phyloP scores from a whole-genome alignment of 305 asterid genomes.

The Solanum hybrid region DNA sequence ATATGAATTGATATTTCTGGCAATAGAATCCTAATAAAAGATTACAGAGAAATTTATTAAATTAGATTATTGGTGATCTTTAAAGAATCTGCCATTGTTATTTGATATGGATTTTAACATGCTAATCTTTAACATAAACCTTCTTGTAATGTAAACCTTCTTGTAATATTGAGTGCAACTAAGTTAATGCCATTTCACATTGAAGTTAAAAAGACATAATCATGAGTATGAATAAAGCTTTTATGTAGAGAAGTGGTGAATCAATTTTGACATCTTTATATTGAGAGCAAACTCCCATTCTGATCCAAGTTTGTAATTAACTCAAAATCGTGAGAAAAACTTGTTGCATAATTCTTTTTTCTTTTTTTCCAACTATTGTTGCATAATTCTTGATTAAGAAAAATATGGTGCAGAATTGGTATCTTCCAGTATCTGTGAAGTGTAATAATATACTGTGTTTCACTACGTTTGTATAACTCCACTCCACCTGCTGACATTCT shows the following conservation, averaged over 20 bases:
- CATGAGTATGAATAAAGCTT: not conserved
- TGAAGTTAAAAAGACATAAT: not conserved
- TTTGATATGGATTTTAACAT: not conserved
- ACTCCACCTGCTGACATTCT: not conserved
- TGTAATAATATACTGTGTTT: not conserved
- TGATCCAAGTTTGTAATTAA: not conserved
- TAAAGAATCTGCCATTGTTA: not conserved
- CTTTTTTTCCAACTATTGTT: not conserved
- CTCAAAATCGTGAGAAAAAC: not conserved
- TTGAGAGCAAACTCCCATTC: not conserved
- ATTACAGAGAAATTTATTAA: not conserved
- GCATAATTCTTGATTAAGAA: not conserved
- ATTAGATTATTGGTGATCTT: not conserved
- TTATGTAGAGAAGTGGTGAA: not conserved
- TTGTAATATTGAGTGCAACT: not conserved
- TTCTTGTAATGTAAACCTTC: not conserved
- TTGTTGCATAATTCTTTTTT: not conserved
- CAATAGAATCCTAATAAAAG: not conserved
- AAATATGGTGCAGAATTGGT: not conserved
- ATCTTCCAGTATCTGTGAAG: not conserved
- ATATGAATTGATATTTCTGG: not conserved
- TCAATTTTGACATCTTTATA: not conserved
- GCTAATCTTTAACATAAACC: not conserved
- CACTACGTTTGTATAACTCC: not conserved
- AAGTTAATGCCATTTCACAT: not conserved